Conservation (phyloP, 805 yeast species). For the Candida bentonensis region DNA sequence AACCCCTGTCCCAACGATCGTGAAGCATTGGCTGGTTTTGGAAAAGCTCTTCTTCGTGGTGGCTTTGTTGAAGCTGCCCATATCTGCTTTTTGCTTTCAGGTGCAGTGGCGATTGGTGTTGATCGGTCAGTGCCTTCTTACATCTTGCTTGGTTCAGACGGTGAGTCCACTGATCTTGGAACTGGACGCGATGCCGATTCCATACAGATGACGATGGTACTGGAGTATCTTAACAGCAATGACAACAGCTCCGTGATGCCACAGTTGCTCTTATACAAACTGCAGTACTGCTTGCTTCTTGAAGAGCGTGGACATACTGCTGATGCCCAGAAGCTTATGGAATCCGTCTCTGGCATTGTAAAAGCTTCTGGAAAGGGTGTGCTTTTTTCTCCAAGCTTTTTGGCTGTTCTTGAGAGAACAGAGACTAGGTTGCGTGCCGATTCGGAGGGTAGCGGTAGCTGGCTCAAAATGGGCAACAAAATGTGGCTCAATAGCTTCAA, state of each 20-base stretch:
- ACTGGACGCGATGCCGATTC: slow-evolving; percentile 34
- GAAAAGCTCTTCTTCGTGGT: slow-evolving; percentile 22
- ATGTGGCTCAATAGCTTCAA: slow-evolving; percentile 78
- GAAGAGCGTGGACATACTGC: slow-evolving; percentile 50
- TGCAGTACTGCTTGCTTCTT: slow-evolving; percentile 52
- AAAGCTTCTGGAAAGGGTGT: slow-evolving; percentile 26
- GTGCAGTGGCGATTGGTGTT: slow-evolving; percentile 17
- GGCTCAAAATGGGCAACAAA: slow-evolving; percentile 29
- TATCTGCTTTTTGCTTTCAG: slow-evolving; percentile 21
- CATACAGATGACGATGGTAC: slow-evolving; percentile 27
- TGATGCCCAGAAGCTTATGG: slow-evolving; percentile 53
- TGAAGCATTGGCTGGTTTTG: slow-evolving; percentile 23
- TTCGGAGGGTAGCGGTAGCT: slow-evolving; percentile 9
- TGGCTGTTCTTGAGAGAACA: slow-evolving; percentile 9
- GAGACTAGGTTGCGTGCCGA: background rate
- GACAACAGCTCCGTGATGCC: slow-evolving; percentile 20
- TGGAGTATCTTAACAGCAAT: background rate
- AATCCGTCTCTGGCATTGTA: slow-evolving; percentile 28
- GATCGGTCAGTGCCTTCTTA: slow-evolving; percentile 9
- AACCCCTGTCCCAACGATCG: slow-evolving; percentile 17
- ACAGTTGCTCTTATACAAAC: slow-evolving; percentile 44
- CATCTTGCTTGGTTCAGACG: slow-evolving; percentile 17
- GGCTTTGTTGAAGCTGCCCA: slow-evolving; percentile 29
- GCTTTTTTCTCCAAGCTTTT: slow-evolving; percentile 17
- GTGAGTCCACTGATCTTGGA: slow-evolving; percentile 23